Conservation (phyloP, 495 filamentous ascomycete species). For the Tetracladium marchalianum region DNA sequence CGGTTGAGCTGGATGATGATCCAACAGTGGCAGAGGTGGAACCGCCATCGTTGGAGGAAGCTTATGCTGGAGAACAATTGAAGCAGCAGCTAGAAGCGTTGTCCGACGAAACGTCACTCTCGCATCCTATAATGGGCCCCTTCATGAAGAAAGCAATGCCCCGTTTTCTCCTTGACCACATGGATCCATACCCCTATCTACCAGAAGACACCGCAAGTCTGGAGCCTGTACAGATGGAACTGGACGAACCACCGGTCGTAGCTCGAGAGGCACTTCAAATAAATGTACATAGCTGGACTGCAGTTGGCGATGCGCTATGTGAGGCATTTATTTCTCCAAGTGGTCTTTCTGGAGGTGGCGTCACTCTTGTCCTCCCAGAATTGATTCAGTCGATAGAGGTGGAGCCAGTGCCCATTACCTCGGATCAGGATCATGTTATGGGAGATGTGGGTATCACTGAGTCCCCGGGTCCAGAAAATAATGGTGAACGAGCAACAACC, state of each 20-base stretch:
- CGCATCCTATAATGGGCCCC: slow-evolving; percentile 54
- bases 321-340: slow-evolving; percentile 3
- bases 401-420: slow-evolving; percentile 5
- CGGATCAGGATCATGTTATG: slow-evolving; percentile 19
- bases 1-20: slow-evolving; percentile 76
- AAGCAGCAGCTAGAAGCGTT: slow-evolving; percentile 54
- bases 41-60: slow-evolving; percentile 74
- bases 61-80: slow-evolving; percentile 71
- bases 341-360: slow-evolving; percentile 6
- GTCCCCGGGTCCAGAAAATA: slow-evolving; percentile 30
- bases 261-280: slow-evolving; percentile 22
- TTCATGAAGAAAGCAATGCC: slow-evolving; percentile 53
- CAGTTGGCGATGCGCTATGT: slow-evolving; percentile 39
- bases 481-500: slow-evolving; percentile 28
- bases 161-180: slow-evolving; percentile 49
- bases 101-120: slow-evolving; percentile 61
- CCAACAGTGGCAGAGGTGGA: slow-evolving; percentile 60
- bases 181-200: slow-evolving; percentile 72
- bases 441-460: slow-evolving; percentile 23
- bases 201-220: slow-evolving; percentile 34
- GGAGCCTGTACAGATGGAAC: slow-evolving; percentile 13
- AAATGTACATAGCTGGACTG: slow-evolving; percentile 34
- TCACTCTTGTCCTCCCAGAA: slow-evolving; percentile 8
- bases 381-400: slow-evolving; percentile 2
- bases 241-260: slow-evolving; percentile 12